A percentile compares a stretch with the other conserved stretches of the same genome.
Conservation (phyloP, 139 green algal species). For the Zygnema cylindricum region DNA sequence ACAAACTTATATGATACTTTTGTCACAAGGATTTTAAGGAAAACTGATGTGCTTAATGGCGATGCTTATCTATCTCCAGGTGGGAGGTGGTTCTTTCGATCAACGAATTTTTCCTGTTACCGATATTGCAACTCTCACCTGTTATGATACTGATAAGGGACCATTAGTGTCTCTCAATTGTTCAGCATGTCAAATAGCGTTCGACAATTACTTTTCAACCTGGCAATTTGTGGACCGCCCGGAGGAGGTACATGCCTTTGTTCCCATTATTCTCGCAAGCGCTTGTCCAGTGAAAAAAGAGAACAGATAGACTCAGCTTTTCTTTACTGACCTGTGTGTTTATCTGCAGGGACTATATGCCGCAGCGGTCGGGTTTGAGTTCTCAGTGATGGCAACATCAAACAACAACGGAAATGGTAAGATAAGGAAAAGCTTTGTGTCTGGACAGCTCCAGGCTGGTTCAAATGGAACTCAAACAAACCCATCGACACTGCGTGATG, state of each 20-base stretch:
- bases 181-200: not conserved
- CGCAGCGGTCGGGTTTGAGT: slow-evolving; percentile 17
- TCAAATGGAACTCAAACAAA: slow-evolving; percentile 20
- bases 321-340: not conserved
- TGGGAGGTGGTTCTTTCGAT: not conserved
- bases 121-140: not conserved
- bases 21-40: too few relatives aligned
- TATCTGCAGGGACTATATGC: not conserved
- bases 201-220: slow-evolving; percentile 3
- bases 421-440: not conserved
- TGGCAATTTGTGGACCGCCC: not conserved
- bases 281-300: too few relatives aligned
- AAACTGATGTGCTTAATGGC: too few relatives aligned
- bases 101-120: not conserved
- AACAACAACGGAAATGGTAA: not conserved
- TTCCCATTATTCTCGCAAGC: too few relatives aligned
- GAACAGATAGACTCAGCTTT: too few relatives aligned
- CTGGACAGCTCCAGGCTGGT: slow-evolving; percentile 15
- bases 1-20: too few relatives aligned
- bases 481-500: not conserved
- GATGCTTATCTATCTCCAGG: not conserved
- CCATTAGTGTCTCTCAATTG: not conserved
- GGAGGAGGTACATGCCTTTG: not conserved
- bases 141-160: not conserved
- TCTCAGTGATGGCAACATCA: slow-evolving; percentile 1